Percentiles rank a stretch among this genome's conserved stretches.
Conservation (phyloP, 441 rosid species). For the Bocquillonia castaneifolia region DNA sequence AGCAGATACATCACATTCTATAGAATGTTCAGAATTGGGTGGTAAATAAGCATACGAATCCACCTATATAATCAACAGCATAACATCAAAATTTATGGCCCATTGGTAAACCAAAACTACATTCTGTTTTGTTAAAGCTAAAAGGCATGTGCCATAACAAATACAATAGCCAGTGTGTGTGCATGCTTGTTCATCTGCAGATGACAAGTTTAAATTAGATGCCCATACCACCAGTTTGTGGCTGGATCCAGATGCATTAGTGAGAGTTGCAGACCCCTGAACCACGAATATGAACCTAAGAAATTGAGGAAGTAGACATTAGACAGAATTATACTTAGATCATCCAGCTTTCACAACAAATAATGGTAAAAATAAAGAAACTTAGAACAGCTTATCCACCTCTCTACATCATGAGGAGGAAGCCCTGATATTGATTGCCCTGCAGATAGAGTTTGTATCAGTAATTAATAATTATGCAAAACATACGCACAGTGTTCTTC, state of each 20-base stretch:
- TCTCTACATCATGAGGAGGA: slow-evolving; percentile 57
- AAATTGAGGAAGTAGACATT: slow-evolving; percentile 15
- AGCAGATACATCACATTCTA: slow-evolving; percentile 52
- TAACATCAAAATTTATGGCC: slow-evolving; percentile 14
- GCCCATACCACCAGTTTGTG: slow-evolving; percentile 50
- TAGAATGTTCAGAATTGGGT: slow-evolving; percentile 56
- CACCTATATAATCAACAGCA: slow-evolving; percentile 42
- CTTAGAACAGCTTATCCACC: slow-evolving; percentile 31
- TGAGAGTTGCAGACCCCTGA: slow-evolving; percentile 55
- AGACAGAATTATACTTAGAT: slow-evolving; percentile 3
- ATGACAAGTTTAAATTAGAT: slow-evolving; percentile 3
- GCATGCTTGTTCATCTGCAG: background rate
- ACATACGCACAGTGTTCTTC: background rate
- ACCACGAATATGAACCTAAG: slow-evolving; percentile 71
- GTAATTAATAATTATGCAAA: slow-evolving; percentile 6
- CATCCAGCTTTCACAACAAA: background rate
- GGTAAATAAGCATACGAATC: slow-evolving; percentile 89
- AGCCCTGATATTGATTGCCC: slow-evolving; percentile 69
- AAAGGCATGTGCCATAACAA: background rate
- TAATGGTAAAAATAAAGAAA: slow-evolving; percentile 9
- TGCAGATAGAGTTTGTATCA: slow-evolving; percentile 35
- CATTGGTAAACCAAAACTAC: background rate
- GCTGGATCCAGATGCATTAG: slow-evolving; percentile 38
- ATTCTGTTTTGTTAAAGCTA: slow-evolving; percentile 1
- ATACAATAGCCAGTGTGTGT: background rate